Base-by-base conservation (phyloP, 1,139 yeast species). In the Blastobotrys malaysiensis region DNA sequence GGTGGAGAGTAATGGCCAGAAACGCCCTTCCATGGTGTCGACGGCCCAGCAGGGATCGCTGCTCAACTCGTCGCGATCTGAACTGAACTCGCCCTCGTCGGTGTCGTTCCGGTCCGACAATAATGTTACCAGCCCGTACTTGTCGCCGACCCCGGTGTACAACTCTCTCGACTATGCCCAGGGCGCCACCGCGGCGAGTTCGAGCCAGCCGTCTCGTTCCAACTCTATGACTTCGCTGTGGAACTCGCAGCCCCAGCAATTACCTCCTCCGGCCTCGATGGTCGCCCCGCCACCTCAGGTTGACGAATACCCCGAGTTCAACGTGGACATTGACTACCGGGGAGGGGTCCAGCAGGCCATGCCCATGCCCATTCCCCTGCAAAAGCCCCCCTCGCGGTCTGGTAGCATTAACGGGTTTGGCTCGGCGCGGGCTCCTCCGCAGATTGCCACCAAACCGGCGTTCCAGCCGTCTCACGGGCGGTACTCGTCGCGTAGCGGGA, bases 151-250 rank as follows among this genome's bases (percentile, higher is more conserved):
- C 5, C 59, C 62, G 7, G 49, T 55, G 13, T 59, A 55, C 39
- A 59, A 53, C 9, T 46, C 49, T 2, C 48, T 50, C 20, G 52
- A 52, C n/a, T 48, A 45, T n/a, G 50, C 48, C 19, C 50, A 39
- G 9, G 26, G 24, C n/a, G 5, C 51, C 53, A 14, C 19, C 44
- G 48, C 26, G 19, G 24, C 45, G 49, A 44, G n/a, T 2, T 52
- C 59, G 7, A 52, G 51, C 36, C 48, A 46, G 9, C 57, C 54
- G 48, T 61, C 64, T 1, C 53, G 64, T 27, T 61, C 64, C 3
- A 58, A 61, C 52, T 61, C 64, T 1, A 57, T 61, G 48, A 59
- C 62, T 16, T 61, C 63, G 13, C 58, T 56, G 9, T 61, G 64
- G 64, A 27, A 49, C 43, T 51, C 52, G 1, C 43, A 31, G 39